Evolutionary conservation across 1,284 basidiomycete genomes (phyloP).

Genomic region (Phellinidium pouzarii): DNA sequence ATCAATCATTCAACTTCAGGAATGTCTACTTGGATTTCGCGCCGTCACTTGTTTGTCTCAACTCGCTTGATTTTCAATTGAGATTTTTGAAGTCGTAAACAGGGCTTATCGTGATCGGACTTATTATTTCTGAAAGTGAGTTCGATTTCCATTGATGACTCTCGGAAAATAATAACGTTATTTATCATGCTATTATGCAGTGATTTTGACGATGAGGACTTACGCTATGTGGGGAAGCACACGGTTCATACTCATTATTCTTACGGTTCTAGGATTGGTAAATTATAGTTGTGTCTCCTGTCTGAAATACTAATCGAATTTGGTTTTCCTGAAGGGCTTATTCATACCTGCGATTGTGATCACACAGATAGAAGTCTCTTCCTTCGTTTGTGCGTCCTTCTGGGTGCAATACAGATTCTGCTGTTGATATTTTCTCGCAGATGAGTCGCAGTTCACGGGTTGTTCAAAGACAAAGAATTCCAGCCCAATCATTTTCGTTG

Average conservation of each 20-base stretch:
- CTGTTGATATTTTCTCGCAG: not conserved
- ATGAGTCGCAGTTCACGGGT: not conserved
- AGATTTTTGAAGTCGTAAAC: not conserved
- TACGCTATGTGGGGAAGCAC: constrained; percentile 13
- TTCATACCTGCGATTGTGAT: constrained; percentile 30
- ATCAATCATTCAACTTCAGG: constrained; percentile 1
- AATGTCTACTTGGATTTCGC: constrained; percentile 15
- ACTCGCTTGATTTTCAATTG: not conserved
- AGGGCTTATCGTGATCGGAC: constrained; percentile 17
- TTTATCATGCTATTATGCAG: not conserved
- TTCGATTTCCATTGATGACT: not conserved
- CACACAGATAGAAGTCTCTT: constrained; percentile 29
- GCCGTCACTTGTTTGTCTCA: constrained; percentile 12
- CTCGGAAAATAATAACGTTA: not conserved
- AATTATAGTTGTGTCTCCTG: not conserved
- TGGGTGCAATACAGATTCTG: not conserved
- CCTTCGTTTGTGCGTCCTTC: constrained; percentile 30
- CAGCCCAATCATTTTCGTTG: constrained; percentile 32
- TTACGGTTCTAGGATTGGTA: constrained; percentile 10
- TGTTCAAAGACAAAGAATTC: constrained; percentile 19
- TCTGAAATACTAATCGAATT: not conserved
- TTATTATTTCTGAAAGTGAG: constrained; percentile 12
- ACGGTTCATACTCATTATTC: constrained; percentile 8
- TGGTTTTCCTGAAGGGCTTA: constrained; percentile 23
- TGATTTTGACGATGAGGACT: constrained; percentile 16